These are phyloP conservation scores for Solanum tacnaense DNA, from an alignment of 257 asterid species.

Conservation along the genomic window DNA sequence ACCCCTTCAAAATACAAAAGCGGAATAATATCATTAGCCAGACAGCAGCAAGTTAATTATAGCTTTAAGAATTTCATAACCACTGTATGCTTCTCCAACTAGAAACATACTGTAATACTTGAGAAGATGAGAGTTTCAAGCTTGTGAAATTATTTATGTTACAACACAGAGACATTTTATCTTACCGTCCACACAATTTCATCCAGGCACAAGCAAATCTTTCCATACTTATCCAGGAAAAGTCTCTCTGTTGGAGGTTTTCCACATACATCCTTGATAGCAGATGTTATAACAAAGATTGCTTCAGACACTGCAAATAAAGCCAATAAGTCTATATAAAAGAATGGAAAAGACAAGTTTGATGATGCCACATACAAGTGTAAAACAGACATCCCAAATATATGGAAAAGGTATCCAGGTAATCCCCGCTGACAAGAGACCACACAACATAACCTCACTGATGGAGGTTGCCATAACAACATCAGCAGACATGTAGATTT, in stretches of 20 bases:
- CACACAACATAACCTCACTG: not conserved
- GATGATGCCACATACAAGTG: not conserved
- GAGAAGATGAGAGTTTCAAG: not conserved
- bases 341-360: not conserved
- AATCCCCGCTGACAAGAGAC: not conserved
- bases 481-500: not conserved
- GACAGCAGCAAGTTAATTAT: not conserved
- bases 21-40: not conserved
- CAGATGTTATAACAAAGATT: slow-evolving; percentile 76
- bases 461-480: not conserved
- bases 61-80: not conserved
- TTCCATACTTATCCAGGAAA: slow-evolving; percentile 94
- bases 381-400: not conserved
- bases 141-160: not conserved
- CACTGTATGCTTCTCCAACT: not conserved
- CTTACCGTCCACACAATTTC: slow-evolving; percentile 97
- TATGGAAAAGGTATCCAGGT: not conserved
- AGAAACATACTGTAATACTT: not conserved
- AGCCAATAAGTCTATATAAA: not conserved
- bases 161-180: not conserved
- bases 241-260: slow-evolving; percentile 92
- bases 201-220: slow-evolving; percentile 91
- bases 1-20: slow-evolving; percentile 20
- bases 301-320: slow-evolving; percentile 66
- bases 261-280: slow-evolving; percentile 92